Conservation (phyloP, 176 grass and related monocot genomes). For the Aegilops longissima region DNA sequence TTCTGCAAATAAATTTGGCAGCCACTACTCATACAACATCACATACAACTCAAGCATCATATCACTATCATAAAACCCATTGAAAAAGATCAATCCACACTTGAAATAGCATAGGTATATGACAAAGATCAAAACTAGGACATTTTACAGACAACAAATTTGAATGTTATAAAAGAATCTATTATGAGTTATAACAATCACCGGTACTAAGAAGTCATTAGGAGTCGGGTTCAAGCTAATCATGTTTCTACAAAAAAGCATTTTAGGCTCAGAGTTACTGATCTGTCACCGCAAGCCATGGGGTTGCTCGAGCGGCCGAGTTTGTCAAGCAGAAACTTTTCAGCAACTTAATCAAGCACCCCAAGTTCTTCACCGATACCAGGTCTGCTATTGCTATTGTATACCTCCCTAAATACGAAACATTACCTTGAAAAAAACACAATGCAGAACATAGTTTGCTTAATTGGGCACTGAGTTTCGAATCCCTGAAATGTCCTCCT, state of each 20-base stretch:
- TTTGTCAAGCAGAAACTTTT: conserved; percentile 86
- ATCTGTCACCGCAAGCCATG: conserved; percentile 53
- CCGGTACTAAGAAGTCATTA: no score
- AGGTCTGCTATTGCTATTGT: conserved; percentile 71
- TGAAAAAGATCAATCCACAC: no score
- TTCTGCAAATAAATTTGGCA: no score
- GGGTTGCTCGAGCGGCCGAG: conserved; percentile 78
- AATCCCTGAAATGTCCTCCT: not conserved
- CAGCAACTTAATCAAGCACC: conserved; percentile 77
- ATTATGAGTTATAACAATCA: no score
- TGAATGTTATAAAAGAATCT: no score
- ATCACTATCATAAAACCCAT: no score
- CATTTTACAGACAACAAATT: no score
- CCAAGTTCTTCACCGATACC: conserved; percentile 80
- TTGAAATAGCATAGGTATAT: no score
- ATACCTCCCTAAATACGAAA: not conserved
- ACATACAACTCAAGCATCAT: no score
- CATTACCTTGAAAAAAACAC: not conserved
- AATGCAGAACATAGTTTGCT: not conserved
- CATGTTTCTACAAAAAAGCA: not conserved
- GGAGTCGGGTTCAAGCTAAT: not conserved
- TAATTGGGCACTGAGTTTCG: not conserved
- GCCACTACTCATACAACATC: no score
- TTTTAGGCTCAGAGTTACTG: not conserved
- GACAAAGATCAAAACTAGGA: no score